These are phyloP conservation scores for Microstroma glucosiphilum DNA, from an alignment of 1,284 basidiomycete genomes.

Conservation along the genomic window DNA sequence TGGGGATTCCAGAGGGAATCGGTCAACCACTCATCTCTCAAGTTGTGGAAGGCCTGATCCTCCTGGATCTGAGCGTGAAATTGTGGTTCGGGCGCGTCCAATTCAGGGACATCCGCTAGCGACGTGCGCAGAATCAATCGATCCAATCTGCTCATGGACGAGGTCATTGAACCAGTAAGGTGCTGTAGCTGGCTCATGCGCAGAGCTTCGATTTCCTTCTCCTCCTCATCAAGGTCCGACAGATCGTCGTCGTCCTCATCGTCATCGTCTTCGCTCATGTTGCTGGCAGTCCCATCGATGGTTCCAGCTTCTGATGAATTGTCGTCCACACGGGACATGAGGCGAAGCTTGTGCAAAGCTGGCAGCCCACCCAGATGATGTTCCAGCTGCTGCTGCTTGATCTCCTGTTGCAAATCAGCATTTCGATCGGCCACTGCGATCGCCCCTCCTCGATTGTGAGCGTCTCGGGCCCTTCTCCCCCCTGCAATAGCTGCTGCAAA, in stretches of 20 bases:
- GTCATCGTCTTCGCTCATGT: slow-evolving; percentile 13
- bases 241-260: not conserved
- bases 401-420: no score
- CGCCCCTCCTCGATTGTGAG: no score
- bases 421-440: no score
- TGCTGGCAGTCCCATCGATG: slow-evolving; percentile 10
- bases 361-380: not conserved
- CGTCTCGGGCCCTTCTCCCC: not conserved
- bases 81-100: no score
- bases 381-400: no score
- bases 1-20: not conserved
- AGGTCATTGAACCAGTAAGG: not conserved
- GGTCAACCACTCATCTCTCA: not conserved
- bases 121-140: no score
- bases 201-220: not conserved
- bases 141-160: no score
- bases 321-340: slow-evolving; percentile 7
- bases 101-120: no score
- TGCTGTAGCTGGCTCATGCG: not conserved
- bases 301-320: slow-evolving; percentile 11
- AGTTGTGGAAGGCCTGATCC: not conserved
- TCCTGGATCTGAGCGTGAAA: not conserved
- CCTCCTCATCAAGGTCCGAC: slow-evolving; percentile 3
- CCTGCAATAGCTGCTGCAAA: slow-evolving; percentile 1
- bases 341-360: slow-evolving; percentile 4